phyloP scores from a whole-genome alignment of 805 yeast genomes.

The Candida montana region DNA sequence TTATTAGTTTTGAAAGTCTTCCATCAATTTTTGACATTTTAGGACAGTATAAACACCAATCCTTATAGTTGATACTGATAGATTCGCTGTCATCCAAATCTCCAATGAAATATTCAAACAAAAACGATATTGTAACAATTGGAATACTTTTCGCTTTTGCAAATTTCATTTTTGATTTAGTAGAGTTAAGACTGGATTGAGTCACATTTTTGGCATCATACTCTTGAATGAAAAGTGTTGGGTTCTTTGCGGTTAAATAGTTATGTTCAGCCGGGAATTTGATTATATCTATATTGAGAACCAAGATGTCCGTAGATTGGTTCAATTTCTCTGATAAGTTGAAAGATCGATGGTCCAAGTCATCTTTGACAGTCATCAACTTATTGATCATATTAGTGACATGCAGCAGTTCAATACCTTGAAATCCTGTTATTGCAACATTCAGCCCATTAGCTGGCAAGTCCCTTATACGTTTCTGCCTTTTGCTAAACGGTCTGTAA shows the following conservation, averaged over 20 bases:
- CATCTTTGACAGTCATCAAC: constrained; percentile 45
- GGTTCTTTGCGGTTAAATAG: constrained; percentile 27
- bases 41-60: constrained; percentile 57
- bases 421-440: constrained; percentile 61
- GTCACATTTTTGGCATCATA: constrained; percentile 18
- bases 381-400: constrained; percentile 51
- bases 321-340: constrained; percentile 45
- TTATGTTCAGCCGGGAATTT: constrained; percentile 3
- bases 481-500: constrained; percentile 18
- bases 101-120: constrained; percentile 46
- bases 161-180: constrained; percentile 51
- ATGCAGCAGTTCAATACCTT: constrained; percentile 72
- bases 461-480: constrained; percentile 1
- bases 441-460: constrained; percentile 15
- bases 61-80: constrained; percentile 35
- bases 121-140: constrained; percentile 47
- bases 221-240: constrained; percentile 18
- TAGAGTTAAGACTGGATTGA: constrained; percentile 32
- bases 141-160: constrained; percentile 56
- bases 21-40: constrained; percentile 23
- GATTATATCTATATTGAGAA: constrained; percentile 31
- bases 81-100: neutral
- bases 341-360: constrained; percentile 14
- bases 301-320: constrained; percentile 44
- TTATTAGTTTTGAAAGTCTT: constrained; percentile 17